Evolutionary conservation across 352 stramenopile species (phyloP).

Genomic region (Elongisporangium prolatum): DNA sequence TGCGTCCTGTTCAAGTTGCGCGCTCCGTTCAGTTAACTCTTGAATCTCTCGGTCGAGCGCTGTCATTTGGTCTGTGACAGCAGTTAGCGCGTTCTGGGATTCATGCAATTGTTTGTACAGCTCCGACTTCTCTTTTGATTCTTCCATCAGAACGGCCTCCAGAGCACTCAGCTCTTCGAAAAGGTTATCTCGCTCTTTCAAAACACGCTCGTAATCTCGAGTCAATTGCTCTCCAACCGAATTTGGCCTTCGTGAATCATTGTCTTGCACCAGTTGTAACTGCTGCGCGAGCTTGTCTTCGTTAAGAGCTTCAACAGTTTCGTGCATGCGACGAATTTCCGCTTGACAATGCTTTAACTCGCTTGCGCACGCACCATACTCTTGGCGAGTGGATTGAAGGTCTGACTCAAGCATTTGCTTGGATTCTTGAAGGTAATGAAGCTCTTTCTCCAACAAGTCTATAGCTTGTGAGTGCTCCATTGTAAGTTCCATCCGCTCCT

Average conservation of each 20-base stretch:
- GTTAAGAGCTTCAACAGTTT: not conserved
- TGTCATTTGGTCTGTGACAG: not conserved
- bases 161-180: conserved; percentile 42
- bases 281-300: conserved; percentile 14
- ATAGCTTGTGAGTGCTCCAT: no score
- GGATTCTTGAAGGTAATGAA: no score
- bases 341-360: no score
- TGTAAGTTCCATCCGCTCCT: no score
- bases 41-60: not conserved
- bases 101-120: not conserved
- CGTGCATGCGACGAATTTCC: not conserved
- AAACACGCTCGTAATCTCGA: conserved; percentile 3
- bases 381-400: no score
- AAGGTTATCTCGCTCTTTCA: conserved; percentile 28
- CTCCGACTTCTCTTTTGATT: conserved; percentile 35
- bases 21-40: not conserved
- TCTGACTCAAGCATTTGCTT: no score
- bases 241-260: not conserved
- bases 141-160: conserved; percentile 43
- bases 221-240: not conserved
- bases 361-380: no score
- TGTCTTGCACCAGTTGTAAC: not conserved
- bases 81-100: not conserved
- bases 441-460: no score
- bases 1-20: not conserved